Evolutionary conservation across 2,329 filamentous ascomycete species (phyloP), one percentile per base, ranked within the genome.

Genomic region (Botrytis galanthina): DNA sequence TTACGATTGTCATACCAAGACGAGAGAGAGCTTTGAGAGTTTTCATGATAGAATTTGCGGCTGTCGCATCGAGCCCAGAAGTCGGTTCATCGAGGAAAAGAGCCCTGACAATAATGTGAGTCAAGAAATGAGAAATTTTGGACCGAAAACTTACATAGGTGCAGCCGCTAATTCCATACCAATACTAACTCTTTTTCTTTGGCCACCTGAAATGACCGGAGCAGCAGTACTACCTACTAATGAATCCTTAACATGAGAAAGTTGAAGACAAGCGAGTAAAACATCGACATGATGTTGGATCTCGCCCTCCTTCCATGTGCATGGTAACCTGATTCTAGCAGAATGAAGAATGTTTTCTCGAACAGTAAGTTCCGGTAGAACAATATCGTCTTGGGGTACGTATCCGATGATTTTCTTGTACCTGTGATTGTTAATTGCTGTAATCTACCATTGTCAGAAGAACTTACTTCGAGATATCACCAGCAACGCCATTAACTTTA

Each of bases 1-100:
- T 87, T 1, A 89, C 82, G 1, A 89, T 83, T 2, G 86, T 86
- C 77, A 88, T 87, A 0, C 86, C 86, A 0, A 84, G 83, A 64
- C 85, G 82, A 0, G 89, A 87, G 0, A 92, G 84, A 76, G 90
- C 90, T 71, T 89, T 86, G 1, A 92, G 81, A 77, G 92, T 88
- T 0, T 85, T 81, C 74, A 87, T 86, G 62, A 92, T 91, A 0
- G 89, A 87, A 85, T 88, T 91, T 0, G 90, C 87, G 64, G 85
- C 87, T 79, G 91, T 87, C 0, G 85, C 87, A 78, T 92, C 90
- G 0, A 92, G 85, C 57, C 90, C 90, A 29, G 85, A 80, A 72
- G 89, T 86, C 20, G 88, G 89, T 78, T 90, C 88, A 68, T 91
- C 89, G 12, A 90, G 84, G 80, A 90, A 91, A 0, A 91, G 81